These are phyloP conservation scores for Kalmusia sp. DNA, from an alignment of 2,329 filamentous ascomycete genomes.

Conservation along the genomic window DNA sequence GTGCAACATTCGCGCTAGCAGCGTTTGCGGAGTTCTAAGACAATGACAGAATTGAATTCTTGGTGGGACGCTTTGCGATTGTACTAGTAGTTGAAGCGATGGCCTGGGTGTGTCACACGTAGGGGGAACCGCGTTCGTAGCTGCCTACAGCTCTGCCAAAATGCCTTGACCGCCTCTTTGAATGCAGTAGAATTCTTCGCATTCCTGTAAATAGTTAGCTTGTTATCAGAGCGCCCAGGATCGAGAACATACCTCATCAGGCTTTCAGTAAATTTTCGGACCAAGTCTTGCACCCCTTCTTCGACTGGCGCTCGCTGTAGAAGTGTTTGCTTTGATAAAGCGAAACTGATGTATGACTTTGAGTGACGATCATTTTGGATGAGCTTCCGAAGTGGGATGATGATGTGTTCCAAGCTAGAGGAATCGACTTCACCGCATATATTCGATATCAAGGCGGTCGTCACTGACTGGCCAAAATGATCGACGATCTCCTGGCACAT, in stretches of 20 bases:
- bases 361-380: conserved; percentile 41
- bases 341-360: conserved; percentile 36
- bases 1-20: conserved; percentile 74
- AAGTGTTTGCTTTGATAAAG: conserved; percentile 37
- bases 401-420: conserved; percentile 42
- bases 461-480: conserved; percentile 41
- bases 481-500: conserved; percentile 45
- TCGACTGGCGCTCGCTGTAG: conserved; percentile 38
- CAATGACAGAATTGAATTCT: conserved; percentile 1
- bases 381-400: conserved; percentile 40
- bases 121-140: conserved; percentile 45
- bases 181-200: conserved; percentile 40
- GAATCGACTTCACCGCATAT: conserved; percentile 45
- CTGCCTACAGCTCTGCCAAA: conserved; percentile 46
- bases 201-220: conserved; percentile 42
- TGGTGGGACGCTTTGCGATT: conserved; percentile 9
- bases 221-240: not conserved
- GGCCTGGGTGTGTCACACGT: conserved; percentile 33
- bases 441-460: conserved; percentile 40
- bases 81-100: conserved; percentile 28
- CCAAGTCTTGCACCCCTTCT: conserved; percentile 32
- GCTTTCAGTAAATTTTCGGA: conserved; percentile 45
- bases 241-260: conserved; percentile 33
- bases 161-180: conserved; percentile 43
- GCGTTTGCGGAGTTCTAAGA: conserved; percentile 65